Evolutionary conservation across 331 rosid genomes (phyloP).

Genomic region (Quercus tomentella): DNA sequence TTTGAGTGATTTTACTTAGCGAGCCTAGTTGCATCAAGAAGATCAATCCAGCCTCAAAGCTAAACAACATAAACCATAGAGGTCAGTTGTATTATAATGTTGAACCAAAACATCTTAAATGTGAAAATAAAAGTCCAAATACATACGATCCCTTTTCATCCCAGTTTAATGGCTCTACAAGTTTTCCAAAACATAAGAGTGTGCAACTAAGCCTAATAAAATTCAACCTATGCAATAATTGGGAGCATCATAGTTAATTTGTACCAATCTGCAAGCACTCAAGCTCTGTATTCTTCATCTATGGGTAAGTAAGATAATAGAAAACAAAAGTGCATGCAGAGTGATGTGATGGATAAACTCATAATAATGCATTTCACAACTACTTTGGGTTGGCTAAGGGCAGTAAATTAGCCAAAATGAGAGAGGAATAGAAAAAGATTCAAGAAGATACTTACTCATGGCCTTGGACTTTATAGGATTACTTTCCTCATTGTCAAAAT

Average conservation of each 20-base stretch:
- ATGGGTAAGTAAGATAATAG: neutral
- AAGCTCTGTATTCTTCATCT: neutral
- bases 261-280: no score
- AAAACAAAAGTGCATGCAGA: neutral
- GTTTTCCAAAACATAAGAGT: neutral
- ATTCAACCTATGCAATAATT: no score
- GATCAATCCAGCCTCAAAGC: neutral
- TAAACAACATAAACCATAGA: neutral
- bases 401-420: neutral
- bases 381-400: slow-evolving; percentile 1
- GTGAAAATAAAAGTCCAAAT: neutral
- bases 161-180: neutral
- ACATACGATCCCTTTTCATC: neutral
- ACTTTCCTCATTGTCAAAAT: slow-evolving; percentile 59
- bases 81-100: neutral
- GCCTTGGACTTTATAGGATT: slow-evolving; percentile 79
- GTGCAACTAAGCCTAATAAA: neutral
- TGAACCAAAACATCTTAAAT: neutral
- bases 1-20: neutral
- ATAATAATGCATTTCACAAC: neutral
- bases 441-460: slow-evolving; percentile 57
- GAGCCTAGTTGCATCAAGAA: neutral
- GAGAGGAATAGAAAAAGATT: neutral
- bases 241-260: no score
- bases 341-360: neutral